Base-by-base conservation (phyloP, 257 asterid genomes). In the Solanum sparsipilum region DNA sequence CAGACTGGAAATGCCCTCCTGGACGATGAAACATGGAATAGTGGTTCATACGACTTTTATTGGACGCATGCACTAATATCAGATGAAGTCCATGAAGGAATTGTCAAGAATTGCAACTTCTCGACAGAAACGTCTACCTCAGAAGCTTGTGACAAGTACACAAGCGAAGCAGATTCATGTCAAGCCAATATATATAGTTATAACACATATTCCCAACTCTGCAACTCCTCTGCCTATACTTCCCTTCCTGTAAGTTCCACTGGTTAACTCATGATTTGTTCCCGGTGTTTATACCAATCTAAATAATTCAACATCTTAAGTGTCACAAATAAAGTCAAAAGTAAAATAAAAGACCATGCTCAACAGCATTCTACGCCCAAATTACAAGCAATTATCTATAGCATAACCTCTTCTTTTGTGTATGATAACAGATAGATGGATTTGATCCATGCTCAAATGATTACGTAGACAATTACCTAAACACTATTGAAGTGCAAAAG, bases 1-100 rank as follows among this genome's bases (percentile, higher is more conserved):
- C 91, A 95, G 98, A 92, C 95, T 41, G 98, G 98, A n/a, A 95
- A 94, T 72, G 95, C 95, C 2, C 87, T 89, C 2, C 78, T 91
- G 0, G 97, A 95, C 68, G 48, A 10, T 76, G 91, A 86, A 82
- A 76, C 92, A 25, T 29, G 18, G 44, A 9, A 23, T 87, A 25
- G 6, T 1, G 98, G 98, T 16, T 38, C n/a, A 15, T 91, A 71
- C 23, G 96, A 95, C 41, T 92, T 90, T 87, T 35, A 84, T 23
- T 95, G 98, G 98, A 86, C 93, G 0, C 90, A 90, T 5, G 95
- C 96, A 4, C 89, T 95, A 20, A 92, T 92, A 21, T 94, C 98
- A 2, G 98, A 96, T 34, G 96, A 96, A 90, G 89, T 93, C 5
- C 94, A 94, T 86, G 6, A 84, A 0, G 94, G 89, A 12, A 90